A percentile compares a stretch with the other conserved stretches of the same genome.
Evolutionary conservation across 1,284 basidiomycete genomes (phyloP).

Genomic region (Naganishia liquefaciens): DNA sequence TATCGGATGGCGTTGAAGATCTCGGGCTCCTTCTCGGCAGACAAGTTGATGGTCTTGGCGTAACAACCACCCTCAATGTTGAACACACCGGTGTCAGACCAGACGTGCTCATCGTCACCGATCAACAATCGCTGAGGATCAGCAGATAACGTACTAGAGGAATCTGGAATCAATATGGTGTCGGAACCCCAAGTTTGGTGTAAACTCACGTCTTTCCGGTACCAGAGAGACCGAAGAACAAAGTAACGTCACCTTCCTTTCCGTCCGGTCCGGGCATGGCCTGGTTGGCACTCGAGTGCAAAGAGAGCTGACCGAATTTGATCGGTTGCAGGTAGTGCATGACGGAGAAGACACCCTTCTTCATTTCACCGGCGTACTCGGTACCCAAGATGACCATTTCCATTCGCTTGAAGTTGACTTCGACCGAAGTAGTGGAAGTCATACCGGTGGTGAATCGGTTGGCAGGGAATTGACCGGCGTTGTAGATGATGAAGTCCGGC

Average conservation of each 20-base stretch:
- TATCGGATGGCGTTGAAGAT: slow-evolving; percentile 95
- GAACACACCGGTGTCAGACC: slow-evolving; percentile 97
- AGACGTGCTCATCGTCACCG: slow-evolving; percentile 97
- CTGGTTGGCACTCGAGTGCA: slow-evolving; percentile 96
- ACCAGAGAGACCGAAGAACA: slow-evolving; percentile 98
- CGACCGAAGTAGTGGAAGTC: slow-evolving; percentile 97
- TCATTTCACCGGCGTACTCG: slow-evolving; percentile 99
- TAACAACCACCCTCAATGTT: slow-evolving; percentile 99
- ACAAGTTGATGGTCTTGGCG: slow-evolving; percentile 97
- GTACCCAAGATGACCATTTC: slow-evolving; percentile 99
- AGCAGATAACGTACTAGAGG: slow-evolving; percentile 72
- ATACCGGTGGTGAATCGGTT: slow-evolving; percentile 99
- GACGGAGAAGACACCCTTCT: slow-evolving; percentile 99
- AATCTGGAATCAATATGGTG: slow-evolving; percentile 5
- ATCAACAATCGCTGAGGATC: slow-evolving; percentile 88
- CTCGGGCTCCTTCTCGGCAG: slow-evolving; percentile 93
- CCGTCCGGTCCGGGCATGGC: slow-evolving; percentile 63
- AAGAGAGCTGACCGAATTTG: slow-evolving; percentile 96
- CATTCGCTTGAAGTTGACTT: slow-evolving; percentile 99
- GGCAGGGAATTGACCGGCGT: slow-evolving; percentile 99
- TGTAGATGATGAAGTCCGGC: slow-evolving; percentile 99
- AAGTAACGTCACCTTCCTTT: slow-evolving; percentile 85
- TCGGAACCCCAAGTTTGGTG: neutral
- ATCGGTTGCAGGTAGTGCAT: slow-evolving; percentile 99
- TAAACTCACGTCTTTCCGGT: slow-evolving; percentile 81